phyloP scores from a whole-genome alignment of 2,329 filamentous ascomycete species.

The Microascus cirrosus region DNA sequence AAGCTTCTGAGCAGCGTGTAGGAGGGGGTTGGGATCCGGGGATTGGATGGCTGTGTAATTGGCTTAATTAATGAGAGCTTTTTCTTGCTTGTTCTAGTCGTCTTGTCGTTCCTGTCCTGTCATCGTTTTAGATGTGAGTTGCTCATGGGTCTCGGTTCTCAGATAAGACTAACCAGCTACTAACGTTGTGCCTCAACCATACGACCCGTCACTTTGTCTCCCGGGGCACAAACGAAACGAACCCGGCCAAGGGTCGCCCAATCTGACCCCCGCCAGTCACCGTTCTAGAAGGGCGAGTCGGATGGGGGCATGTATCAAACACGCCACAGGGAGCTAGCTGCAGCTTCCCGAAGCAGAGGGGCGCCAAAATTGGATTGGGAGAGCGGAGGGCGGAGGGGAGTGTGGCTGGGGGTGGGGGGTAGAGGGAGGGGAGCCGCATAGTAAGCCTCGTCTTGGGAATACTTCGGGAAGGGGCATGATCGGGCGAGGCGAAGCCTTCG shows the following conservation, averaged over 20 bases:
- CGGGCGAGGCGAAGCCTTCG: not conserved
- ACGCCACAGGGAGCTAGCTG: not conserved
- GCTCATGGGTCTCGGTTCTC: no score
- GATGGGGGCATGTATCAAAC: not conserved
- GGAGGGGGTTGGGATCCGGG: not conserved
- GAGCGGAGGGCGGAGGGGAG: not conserved
- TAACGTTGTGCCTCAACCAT: no score
- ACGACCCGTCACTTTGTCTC: no score
- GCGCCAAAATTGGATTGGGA: not conserved
- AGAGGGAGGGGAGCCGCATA: not conserved
- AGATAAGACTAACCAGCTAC: no score
- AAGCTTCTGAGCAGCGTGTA: slow-evolving; percentile 43
- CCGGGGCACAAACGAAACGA: no score
- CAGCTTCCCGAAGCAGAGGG: not conserved
- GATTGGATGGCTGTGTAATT: not conserved
- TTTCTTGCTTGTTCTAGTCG: not conserved
- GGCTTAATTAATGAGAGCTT: not conserved
- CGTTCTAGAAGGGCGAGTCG: not conserved
- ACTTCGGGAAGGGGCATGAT: not conserved
- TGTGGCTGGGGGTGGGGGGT: not conserved
- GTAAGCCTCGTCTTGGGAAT: not conserved
- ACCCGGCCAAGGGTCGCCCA: no score
- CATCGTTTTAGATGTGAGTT: no score
- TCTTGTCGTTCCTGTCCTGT: not conserved
- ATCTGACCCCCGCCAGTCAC: not conserved